Percentiles rank a stretch among this genome's conserved stretches.
Evolutionary conservation across 352 stramenopile genomes (phyloP).

Genomic region (Salisapilia sapeloensis): DNA sequence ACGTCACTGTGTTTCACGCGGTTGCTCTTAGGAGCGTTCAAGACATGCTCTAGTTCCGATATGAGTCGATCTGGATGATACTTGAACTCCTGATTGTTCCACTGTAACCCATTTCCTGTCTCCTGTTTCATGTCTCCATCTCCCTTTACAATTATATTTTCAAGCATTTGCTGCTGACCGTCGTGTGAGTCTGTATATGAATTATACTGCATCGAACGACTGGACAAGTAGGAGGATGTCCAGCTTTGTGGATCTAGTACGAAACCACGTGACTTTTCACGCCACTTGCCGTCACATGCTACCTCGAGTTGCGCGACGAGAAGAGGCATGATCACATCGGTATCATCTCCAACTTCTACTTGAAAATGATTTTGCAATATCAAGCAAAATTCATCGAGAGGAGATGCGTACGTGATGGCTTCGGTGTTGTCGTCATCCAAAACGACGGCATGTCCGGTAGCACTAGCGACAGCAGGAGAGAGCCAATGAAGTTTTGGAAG

Average conservation of each 20-base stretch:
- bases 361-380: constrained; percentile 23
- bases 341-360: constrained; percentile 6
- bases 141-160: no score
- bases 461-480: constrained; percentile 17
- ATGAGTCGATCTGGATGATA: no score
- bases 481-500: constrained; percentile 59
- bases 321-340: constrained; percentile 32
- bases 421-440: constrained; percentile 12
- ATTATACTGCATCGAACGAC: no score
- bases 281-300: constrained; percentile 11
- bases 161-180: no score
- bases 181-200: no score
- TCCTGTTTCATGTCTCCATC: no score
- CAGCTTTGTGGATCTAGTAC: constrained; percentile 35
- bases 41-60: no score
- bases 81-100: no score
- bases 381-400: constrained; percentile 14
- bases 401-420: constrained; percentile 12
- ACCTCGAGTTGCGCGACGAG: constrained; percentile 14
- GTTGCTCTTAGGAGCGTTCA: no score
- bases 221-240: no score
- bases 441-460: constrained; percentile 8
- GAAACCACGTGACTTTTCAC: constrained; percentile 42
- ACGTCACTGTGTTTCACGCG: no score
- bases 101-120: no score